Conservation (phyloP, 139 green algal genomes). For the Nannochloris sp. region DNA sequence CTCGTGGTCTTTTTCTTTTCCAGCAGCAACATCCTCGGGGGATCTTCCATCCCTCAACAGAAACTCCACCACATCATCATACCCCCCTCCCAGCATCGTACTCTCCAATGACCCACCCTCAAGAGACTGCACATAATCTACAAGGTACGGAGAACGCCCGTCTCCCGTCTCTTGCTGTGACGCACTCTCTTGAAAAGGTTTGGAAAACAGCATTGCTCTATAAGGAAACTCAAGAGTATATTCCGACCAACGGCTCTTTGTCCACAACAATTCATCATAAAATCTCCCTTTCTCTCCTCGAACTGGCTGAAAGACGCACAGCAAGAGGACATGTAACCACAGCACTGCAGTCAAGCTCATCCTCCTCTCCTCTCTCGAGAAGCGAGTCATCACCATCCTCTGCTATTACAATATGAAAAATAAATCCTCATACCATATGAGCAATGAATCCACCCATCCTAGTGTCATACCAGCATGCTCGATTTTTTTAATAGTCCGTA, state of each 20-base stretch:
- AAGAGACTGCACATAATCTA: background rate
- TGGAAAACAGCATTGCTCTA: background rate
- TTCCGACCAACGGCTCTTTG: conserved; percentile 7
- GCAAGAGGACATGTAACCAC: background rate
- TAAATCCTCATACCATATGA: too few species aligned
- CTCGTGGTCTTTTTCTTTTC: too few species aligned
- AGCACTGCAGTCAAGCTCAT: background rate
- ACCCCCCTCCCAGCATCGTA: background rate
- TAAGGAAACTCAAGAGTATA: conserved; percentile 10
- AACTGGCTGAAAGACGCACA: background rate
- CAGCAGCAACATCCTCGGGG: too few species aligned
- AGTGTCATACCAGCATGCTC: too few species aligned
- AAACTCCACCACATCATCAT: background rate
- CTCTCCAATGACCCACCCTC: background rate
- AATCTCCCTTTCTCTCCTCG: background rate
- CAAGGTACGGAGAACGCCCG: background rate
- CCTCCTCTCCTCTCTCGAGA: too few species aligned
- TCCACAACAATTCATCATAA: conserved; percentile 7
- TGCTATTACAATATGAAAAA: too few species aligned
- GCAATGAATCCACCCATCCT: too few species aligned
- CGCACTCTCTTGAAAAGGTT: background rate
- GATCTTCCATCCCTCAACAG: background rate
- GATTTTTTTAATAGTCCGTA: too few species aligned
- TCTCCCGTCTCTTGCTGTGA: background rate
- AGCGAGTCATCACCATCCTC: too few species aligned